Evolutionary conservation across 495 filamentous ascomycete genomes (phyloP).

Genomic region (Podospora comata): DNA sequence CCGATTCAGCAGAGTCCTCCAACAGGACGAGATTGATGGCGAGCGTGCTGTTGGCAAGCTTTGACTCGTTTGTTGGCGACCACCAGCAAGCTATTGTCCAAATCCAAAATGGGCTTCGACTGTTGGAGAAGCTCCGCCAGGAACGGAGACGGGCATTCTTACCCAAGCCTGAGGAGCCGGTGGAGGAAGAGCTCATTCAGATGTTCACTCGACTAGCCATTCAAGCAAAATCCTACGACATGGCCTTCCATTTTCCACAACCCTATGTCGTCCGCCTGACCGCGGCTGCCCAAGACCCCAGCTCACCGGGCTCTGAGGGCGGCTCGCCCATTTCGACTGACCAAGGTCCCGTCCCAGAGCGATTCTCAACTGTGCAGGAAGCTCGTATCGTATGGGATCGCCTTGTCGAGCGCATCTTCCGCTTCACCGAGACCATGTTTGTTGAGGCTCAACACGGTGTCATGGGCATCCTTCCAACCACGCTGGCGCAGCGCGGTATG

Average conservation of each 20-base stretch:
- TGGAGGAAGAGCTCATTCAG: slow-evolving; percentile 55
- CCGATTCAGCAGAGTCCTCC: slow-evolving; percentile 34
- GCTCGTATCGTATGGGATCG: slow-evolving; percentile 50
- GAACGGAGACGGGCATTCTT: slow-evolving; percentile 39
- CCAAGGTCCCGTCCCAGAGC: slow-evolving; percentile 43
- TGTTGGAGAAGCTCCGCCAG: slow-evolving; percentile 44
- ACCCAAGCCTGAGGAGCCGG: slow-evolving; percentile 43
- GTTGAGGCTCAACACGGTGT: slow-evolving; percentile 40
- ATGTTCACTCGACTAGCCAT: slow-evolving; percentile 58
- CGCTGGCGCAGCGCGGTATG: slow-evolving; percentile 42
- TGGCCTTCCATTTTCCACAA: slow-evolving; percentile 59
- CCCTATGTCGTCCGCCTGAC: slow-evolving; percentile 53
- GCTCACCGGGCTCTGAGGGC: slow-evolving; percentile 43
- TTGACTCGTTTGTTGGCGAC: slow-evolving; percentile 52
- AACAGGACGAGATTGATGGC: slow-evolving; percentile 49
- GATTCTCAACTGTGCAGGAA: slow-evolving; percentile 46
- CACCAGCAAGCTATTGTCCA: slow-evolving; percentile 48
- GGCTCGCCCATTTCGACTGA: slow-evolving; percentile 42
- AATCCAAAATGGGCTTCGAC: slow-evolving; percentile 44
- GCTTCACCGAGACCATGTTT: slow-evolving; percentile 53
- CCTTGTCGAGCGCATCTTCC: slow-evolving; percentile 50
- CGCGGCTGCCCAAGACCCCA: slow-evolving; percentile 31
- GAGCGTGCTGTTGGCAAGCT: slow-evolving; percentile 47
- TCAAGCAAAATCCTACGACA: slow-evolving; percentile 58
- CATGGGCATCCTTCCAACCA: slow-evolving; percentile 49